phyloP scores from a whole-genome alignment of 2,329 filamentous ascomycete species.

The Dryadomyces quercivorus region DNA sequence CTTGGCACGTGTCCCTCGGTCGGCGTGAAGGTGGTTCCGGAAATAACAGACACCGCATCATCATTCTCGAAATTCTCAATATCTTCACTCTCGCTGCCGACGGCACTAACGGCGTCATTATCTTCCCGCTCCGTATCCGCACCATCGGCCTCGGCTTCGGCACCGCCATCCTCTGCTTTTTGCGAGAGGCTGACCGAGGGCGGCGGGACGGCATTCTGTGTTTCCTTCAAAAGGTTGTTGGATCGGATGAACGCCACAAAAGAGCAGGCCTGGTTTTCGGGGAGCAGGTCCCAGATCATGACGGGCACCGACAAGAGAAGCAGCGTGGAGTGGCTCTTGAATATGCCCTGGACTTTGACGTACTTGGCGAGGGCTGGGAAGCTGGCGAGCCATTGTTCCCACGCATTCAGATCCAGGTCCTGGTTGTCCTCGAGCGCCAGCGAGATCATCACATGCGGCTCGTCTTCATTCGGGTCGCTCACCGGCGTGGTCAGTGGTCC shows the following conservation, averaged over 20 bases:
- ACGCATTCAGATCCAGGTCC: slow-evolving; percentile 42
- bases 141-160: neutral
- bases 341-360: slow-evolving; percentile 48
- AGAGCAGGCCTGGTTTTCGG: slow-evolving; percentile 42
- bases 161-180: neutral
- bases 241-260: slow-evolving; percentile 48
- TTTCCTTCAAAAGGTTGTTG: slow-evolving; percentile 35
- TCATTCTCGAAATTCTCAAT: neutral
- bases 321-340: slow-evolving; percentile 48
- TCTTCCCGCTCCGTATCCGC: neutral
- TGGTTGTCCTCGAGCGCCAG: slow-evolving; percentile 46
- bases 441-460: slow-evolving; percentile 49
- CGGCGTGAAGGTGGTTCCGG: slow-evolving; percentile 18
- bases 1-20: slow-evolving; percentile 11
- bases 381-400: slow-evolving; percentile 43
- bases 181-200: neutral
- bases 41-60: slow-evolving; percentile 16
- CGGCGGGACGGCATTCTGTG: slow-evolving; percentile 9
- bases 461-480: slow-evolving; percentile 38
- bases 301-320: slow-evolving; percentile 46
- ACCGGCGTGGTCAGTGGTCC: slow-evolving; percentile 10
- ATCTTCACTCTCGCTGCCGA: slow-evolving; percentile 4
- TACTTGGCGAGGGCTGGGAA: slow-evolving; percentile 47
- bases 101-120: slow-evolving; percentile 3
- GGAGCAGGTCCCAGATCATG: slow-evolving; percentile 47